phyloP scores from a whole-genome alignment of 78 protist species.

The Speleostelium caveatum region DNA sequence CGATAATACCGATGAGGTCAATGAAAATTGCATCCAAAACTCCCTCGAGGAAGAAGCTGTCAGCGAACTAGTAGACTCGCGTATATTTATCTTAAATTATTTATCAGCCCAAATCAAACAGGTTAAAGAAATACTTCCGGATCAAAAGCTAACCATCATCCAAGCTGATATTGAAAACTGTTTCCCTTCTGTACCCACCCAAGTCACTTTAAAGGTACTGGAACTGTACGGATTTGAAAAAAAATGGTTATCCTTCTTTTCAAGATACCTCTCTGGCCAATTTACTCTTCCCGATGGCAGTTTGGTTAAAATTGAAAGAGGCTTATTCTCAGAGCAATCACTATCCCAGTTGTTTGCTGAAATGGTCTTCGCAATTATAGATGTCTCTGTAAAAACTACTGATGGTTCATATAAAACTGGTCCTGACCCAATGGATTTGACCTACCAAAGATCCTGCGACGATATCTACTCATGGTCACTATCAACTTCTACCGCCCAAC shows the following conservation, averaged over 20 bases:
- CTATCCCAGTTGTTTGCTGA: neutral
- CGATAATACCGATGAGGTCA: neutral
- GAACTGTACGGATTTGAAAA: too few relatives aligned
- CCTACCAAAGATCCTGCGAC: neutral
- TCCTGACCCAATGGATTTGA: conserved; percentile 6
- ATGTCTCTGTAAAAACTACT: neutral
- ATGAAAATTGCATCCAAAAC: neutral
- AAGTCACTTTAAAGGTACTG: too few relatives aligned
- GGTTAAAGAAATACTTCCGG: neutral
- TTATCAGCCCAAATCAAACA: neutral
- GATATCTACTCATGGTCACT: conserved; percentile 1
- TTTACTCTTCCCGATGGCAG: neutral
- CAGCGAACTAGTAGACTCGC: neutral
- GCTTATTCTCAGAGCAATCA: neutral
- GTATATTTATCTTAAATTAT: neutral
- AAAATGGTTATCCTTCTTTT: too few relatives aligned
- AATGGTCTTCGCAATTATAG: neutral
- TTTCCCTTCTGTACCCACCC: too few relatives aligned
- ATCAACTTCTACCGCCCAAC: neutral
- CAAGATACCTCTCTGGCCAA: too few relatives aligned
- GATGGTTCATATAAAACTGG: neutral
- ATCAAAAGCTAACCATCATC: too few relatives aligned
- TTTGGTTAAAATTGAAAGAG: neutral
- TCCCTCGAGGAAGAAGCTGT: neutral
- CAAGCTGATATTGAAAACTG: too few relatives aligned